These are phyloP conservation scores for Pythium dissimile DNA, from an alignment of 352 stramenopile species.

Conservation along the genomic window DNA sequence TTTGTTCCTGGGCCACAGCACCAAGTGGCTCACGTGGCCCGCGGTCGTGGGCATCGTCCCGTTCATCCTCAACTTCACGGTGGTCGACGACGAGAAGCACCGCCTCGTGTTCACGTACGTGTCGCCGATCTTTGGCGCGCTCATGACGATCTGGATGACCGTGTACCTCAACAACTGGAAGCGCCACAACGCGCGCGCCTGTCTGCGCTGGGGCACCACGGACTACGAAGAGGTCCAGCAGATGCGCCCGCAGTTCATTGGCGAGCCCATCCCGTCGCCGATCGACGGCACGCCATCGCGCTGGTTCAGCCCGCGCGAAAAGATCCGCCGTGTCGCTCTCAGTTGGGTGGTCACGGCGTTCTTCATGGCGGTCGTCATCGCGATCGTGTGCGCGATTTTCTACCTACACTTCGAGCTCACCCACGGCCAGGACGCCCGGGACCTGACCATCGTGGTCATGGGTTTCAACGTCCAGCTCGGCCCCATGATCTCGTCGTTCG, in stretches of 20 bases:
- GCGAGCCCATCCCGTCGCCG: constrained; percentile 67
- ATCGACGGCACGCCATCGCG: constrained; percentile 68
- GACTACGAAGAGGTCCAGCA: constrained; percentile 68
- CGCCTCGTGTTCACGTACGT: constrained; percentile 72
- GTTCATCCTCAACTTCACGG: constrained; percentile 68
- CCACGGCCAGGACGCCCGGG: constrained; percentile 50
- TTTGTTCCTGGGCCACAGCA: constrained; percentile 95
- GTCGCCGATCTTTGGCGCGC: constrained; percentile 71
- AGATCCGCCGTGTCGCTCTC: constrained; percentile 68
- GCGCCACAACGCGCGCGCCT: constrained; percentile 70
- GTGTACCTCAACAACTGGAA: constrained; percentile 91
- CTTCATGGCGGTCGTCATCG: constrained; percentile 74
- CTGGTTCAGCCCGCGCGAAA: constrained; percentile 63
- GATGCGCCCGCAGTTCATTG: constrained; percentile 71
- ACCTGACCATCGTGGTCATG: constrained; percentile 54
- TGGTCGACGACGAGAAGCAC: constrained; percentile 35
- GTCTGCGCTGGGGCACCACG: constrained; percentile 81
- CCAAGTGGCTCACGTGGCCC: constrained; percentile 93
- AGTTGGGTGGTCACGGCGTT: constrained; percentile 77
- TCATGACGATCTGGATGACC: constrained; percentile 90
- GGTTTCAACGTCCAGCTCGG: constrained; percentile 63
- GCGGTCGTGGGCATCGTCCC: constrained; percentile 89
- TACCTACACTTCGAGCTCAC: constrained; percentile 73
- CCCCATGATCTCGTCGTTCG: constrained; percentile 62
- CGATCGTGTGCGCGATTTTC: constrained; percentile 73